These are phyloP conservation scores for Vaccinium vitisidaea DNA, from an alignment of 148 eudicot species.

Conservation along the genomic window DNA sequence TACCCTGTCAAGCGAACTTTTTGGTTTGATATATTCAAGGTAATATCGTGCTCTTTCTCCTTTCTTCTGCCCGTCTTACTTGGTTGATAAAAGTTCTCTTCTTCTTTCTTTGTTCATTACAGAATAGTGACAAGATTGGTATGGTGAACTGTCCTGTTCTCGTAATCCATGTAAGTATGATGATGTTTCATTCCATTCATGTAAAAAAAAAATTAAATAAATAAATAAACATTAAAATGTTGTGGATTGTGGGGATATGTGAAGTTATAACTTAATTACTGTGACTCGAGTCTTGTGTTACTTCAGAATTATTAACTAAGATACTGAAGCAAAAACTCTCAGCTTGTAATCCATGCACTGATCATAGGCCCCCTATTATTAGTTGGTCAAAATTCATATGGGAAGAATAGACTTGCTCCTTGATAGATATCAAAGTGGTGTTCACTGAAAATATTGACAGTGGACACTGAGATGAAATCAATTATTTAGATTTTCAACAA, in stretches of 20 bases:
- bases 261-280: neutral
- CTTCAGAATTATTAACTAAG: neutral
- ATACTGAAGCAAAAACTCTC: neutral
- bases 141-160: conserved; percentile 80
- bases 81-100: conserved; percentile 7
- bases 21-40: conserved; percentile 98
- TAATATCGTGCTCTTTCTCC: conserved; percentile 20
- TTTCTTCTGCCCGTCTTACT: neutral
- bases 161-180: conserved; percentile 74
- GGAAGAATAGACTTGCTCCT: neutral
- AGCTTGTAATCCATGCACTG: neutral
- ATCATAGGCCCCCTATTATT: neutral
- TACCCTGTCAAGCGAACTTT: conserved; percentile 80
- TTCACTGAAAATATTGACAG: neutral
- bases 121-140: conserved; percentile 87
- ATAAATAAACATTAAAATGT: neutral
- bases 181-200: neutral
- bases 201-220: neutral
- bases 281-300: neutral
- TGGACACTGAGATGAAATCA: neutral
- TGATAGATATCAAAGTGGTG: no score
- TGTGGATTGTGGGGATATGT: neutral
- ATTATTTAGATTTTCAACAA: neutral
- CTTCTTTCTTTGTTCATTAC: conserved; percentile 24
- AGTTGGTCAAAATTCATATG: neutral